Percentiles rank a stretch among this genome's conserved stretches.
Evolutionary conservation across 2,329 filamentous ascomycete genomes (phyloP).

Genomic region (Keithomyces neogunnii): DNA sequence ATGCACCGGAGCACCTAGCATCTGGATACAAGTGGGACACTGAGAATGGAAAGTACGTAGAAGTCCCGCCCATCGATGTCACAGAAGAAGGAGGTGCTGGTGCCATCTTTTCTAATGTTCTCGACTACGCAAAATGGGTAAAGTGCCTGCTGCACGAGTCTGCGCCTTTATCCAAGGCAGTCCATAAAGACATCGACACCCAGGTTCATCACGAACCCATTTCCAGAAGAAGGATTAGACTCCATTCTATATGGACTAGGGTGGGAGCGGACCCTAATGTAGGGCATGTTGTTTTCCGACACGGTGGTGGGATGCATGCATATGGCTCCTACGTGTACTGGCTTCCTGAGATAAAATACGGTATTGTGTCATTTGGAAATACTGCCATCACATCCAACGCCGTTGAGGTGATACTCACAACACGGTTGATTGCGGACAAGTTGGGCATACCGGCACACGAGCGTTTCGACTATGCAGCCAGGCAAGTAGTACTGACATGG

Average conservation of each 20-base stretch:
- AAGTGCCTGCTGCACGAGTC: slow-evolving; percentile 31
- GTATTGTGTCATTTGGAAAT: slow-evolving; percentile 27
- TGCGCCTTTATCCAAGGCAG: slow-evolving; percentile 15
- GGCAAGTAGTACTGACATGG: neutral
- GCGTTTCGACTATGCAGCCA: slow-evolving; percentile 11
- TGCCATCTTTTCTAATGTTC: slow-evolving; percentile 34
- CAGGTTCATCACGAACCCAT: slow-evolving; percentile 17
- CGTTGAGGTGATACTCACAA: slow-evolving; percentile 15
- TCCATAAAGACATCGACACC: slow-evolving; percentile 22
- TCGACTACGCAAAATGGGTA: slow-evolving; percentile 45
- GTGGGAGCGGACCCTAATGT: slow-evolving; percentile 18
- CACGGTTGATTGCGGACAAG: slow-evolving; percentile 21
- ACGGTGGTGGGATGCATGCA: slow-evolving; percentile 19
- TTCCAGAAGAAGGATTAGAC: slow-evolving; percentile 7
- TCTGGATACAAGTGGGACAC: slow-evolving; percentile 33
- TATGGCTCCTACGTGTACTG: slow-evolving; percentile 21
- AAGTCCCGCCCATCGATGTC: slow-evolving; percentile 17
- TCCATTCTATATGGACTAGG: slow-evolving; percentile 20
- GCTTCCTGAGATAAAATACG: slow-evolving; percentile 21
- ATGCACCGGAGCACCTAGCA: slow-evolving; percentile 24
- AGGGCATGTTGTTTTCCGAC: slow-evolving; percentile 20
- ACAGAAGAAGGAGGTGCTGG: slow-evolving; percentile 30
- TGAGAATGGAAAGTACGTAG: slow-evolving; percentile 12
- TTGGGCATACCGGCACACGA: slow-evolving; percentile 12
- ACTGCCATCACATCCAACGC: slow-evolving; percentile 31